These are phyloP conservation scores for Pseudotulostoma volvatum DNA, from an alignment of 495 filamentous ascomycete genomes.

Conservation along the genomic window DNA sequence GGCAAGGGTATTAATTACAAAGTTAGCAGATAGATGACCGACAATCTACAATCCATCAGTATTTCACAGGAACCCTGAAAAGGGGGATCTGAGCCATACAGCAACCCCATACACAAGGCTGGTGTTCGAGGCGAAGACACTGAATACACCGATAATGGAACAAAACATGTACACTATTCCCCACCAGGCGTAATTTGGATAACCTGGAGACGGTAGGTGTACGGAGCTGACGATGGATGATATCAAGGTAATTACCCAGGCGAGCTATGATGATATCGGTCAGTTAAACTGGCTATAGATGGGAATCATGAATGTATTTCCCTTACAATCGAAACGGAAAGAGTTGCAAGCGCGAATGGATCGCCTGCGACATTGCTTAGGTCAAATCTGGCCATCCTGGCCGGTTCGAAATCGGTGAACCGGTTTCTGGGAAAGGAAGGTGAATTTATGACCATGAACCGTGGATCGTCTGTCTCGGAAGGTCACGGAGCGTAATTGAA, in stretches of 20 bases:
- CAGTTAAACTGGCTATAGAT: not conserved
- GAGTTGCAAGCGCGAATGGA: slow-evolving; percentile 87
- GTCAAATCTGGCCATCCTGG: slow-evolving; percentile 42
- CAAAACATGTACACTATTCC: slow-evolving; percentile 70
- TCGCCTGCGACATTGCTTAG: slow-evolving; percentile 86
- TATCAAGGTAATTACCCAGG: slow-evolving; percentile 87
- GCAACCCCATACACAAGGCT: slow-evolving; percentile 80
- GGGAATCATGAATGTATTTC: not conserved
- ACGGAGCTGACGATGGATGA: slow-evolving; percentile 63
- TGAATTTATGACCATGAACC: no score
- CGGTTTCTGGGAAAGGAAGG: no score
- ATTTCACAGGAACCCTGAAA: not conserved
- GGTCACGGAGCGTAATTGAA: no score
- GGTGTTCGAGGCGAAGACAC: slow-evolving; percentile 68
- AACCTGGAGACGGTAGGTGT: slow-evolving; percentile 42
- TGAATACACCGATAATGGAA: slow-evolving; percentile 57
- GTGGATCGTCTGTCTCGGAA: no score
- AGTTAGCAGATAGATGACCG: slow-evolving; percentile 65
- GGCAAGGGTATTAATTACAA: slow-evolving; percentile 70
- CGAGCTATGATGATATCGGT: slow-evolving; percentile 40
- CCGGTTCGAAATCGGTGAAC: not conserved
- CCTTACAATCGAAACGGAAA: slow-evolving; percentile 81
- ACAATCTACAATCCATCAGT: slow-evolving; percentile 43
- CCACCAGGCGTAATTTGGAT: slow-evolving; percentile 74
- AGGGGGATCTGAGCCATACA: slow-evolving; percentile 25